phyloP scores from a whole-genome alignment of 1,284 basidiomycete genomes.

The Melampsora medusae region DNA sequence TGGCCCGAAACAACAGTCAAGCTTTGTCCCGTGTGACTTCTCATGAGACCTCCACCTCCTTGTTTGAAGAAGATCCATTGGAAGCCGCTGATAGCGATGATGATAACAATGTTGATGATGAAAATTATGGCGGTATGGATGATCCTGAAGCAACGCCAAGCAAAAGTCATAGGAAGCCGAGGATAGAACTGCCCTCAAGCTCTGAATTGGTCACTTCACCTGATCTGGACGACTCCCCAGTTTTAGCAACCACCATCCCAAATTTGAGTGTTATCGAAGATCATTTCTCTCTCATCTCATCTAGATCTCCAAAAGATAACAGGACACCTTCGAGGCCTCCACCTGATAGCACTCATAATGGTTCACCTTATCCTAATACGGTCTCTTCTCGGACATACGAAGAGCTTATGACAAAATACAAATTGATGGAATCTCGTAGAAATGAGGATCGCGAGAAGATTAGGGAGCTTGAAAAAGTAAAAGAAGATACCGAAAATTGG shows the following conservation, averaged over 20 bases:
- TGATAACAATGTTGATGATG: constrained; percentile 10
- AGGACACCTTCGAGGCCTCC: not conserved
- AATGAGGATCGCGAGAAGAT: constrained; percentile 80
- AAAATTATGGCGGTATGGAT: constrained; percentile 14
- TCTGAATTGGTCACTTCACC: not conserved
- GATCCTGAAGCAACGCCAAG: constrained; percentile 18
- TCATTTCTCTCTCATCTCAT: constrained; percentile 1
- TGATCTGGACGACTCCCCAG: constrained; percentile 32
- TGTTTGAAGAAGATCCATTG: constrained; percentile 41
- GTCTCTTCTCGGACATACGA: constrained; percentile 50
- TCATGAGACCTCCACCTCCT: constrained; percentile 14
- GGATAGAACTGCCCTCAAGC: not conserved
- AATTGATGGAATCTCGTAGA: constrained; percentile 79
- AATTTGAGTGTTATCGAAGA: constrained; percentile 55
- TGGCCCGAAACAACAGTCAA: constrained; percentile 12
- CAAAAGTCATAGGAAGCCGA: not conserved
- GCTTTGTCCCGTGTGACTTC: constrained; percentile 4
- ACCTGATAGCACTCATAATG: not conserved
- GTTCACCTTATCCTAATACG: constrained; percentile 43
- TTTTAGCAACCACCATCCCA: not conserved
- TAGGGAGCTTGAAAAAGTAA: constrained; percentile 76
- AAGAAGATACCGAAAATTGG: constrained; percentile 78
- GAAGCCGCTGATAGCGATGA: constrained; percentile 10
- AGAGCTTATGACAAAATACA: constrained; percentile 77
- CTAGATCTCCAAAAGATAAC: constrained; percentile 8